Evolutionary conservation across 1,284 basidiomycete genomes (phyloP), one percentile per base, ranked within the genome.

Genomic region (Erythrobasidium hasegawianum): DNA sequence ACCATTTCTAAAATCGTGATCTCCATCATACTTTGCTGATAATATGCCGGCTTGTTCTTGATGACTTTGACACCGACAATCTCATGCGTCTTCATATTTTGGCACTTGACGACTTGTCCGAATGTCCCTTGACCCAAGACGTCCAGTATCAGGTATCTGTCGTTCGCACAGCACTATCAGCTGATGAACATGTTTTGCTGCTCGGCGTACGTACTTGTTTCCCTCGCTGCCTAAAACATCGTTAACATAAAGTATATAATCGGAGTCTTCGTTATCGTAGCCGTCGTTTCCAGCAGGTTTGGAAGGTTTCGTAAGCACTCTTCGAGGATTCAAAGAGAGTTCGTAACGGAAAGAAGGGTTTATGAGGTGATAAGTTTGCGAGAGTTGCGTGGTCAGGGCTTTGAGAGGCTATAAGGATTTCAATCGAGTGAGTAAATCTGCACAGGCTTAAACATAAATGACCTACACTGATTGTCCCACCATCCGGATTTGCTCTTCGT

Each of bases 1-100:
- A 93, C 91, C 79, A 97, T 81, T 76, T 97, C 91, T 56, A 98
- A 81, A 71, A 98, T 97, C 0, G 94, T 97, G 24, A 98, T 96
- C 78, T 98, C 96, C 95, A 98, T 98, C 89, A 97, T 97, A 79
- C 89, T 92, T 81, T 98, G 95, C 76, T 97, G 96, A 79, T 97
- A 94, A 80, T 98, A 98, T 0, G 95, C 95, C 1, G 95, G 95
- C 79, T 98, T 98, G 79, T 98, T 98, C 82, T 98, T 98, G 75
- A 98, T 93, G 16, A 98, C 96, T 79, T 98, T 98, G 70, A 98
- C 95, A 14, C 96, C 96, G 49, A 96, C 91, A 59, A 98, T 90
- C 77, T 97, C 94, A 78, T 97, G 93, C 41, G 90, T 97, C 79
- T 94, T 90, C 88, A 97, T 95, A 77, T 99, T 97, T 78, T 97